phyloP scores from a whole-genome alignment of 495 filamentous ascomycete genomes.

The Oidiodendron maius region DNA sequence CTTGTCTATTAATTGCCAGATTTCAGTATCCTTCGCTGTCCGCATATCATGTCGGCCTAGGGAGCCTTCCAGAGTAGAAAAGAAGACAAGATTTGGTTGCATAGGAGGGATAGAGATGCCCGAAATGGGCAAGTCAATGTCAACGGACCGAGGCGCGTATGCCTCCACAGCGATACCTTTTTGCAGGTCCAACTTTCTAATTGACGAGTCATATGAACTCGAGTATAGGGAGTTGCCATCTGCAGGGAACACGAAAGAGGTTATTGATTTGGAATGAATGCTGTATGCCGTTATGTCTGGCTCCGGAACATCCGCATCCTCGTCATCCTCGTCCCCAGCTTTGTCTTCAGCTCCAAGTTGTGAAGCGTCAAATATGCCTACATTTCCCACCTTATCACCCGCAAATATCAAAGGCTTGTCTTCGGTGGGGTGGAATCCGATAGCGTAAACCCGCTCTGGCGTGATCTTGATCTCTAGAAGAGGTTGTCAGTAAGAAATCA shows the following conservation, averaged over 20 bases:
- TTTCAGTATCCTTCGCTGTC: slow-evolving; percentile 48
- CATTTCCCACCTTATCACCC: slow-evolving; percentile 88
- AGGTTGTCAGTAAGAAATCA: slow-evolving; percentile 5
- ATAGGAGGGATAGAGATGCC: slow-evolving; percentile 68
- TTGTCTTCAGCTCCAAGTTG: slow-evolving; percentile 50
- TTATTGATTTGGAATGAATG: slow-evolving; percentile 83
- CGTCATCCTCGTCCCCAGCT: slow-evolving; percentile 53
- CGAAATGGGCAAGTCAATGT: slow-evolving; percentile 71
- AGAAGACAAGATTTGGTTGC: slow-evolving; percentile 72
- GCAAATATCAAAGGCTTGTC: slow-evolving; percentile 91
- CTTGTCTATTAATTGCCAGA: slow-evolving; percentile 78
- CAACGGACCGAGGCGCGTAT: slow-evolving; percentile 63
- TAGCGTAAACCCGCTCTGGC: slow-evolving; percentile 79
- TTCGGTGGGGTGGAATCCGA: slow-evolving; percentile 82
- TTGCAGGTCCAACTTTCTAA: slow-evolving; percentile 79
- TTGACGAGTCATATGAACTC: slow-evolving; percentile 89
- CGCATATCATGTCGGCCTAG: slow-evolving; percentile 78
- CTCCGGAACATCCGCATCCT: slow-evolving; percentile 57
- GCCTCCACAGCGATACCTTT: slow-evolving; percentile 72
- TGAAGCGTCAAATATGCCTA: slow-evolving; percentile 90
- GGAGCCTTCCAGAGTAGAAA: slow-evolving; percentile 76
- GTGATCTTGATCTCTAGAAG: slow-evolving; percentile 80
- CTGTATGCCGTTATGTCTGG: slow-evolving; percentile 83
- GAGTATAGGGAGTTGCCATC: slow-evolving; percentile 70
- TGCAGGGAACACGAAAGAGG: slow-evolving; percentile 68